A percentile compares a stretch with the other conserved stretches of the same genome.
phyloP scores from a whole-genome alignment of 1,284 basidiomycete species.

The Papiliotrema nemorosa region DNA sequence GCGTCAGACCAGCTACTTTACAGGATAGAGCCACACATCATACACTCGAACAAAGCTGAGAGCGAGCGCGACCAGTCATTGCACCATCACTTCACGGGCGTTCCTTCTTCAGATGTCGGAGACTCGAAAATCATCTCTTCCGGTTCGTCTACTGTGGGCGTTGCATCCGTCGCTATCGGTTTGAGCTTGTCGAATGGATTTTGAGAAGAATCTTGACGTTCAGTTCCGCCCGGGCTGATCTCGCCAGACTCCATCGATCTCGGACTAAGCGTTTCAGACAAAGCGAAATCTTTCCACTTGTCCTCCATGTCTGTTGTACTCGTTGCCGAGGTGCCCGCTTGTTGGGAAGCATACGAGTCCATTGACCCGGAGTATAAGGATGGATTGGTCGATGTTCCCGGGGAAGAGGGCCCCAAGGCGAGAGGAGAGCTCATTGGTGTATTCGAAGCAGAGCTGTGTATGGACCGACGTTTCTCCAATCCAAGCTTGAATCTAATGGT shows the following conservation, averaged over 20 bases:
- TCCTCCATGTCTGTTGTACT: constrained; percentile 15
- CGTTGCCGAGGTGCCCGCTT: constrained; percentile 11
- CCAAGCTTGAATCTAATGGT: constrained; percentile 13
- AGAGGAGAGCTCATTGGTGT: constrained; percentile 7
- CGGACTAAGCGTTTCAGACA: constrained; percentile 10
- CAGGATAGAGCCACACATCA: not conserved
- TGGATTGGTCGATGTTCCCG: constrained; percentile 12
- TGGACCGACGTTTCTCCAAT: not conserved
- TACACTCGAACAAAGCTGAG: not conserved
- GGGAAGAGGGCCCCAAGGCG: constrained; percentile 1
- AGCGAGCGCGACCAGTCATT: not conserved
- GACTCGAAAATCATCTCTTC: constrained; percentile 21
- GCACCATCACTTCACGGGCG: not conserved
- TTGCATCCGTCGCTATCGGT: constrained; percentile 8
- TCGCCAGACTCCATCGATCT: constrained; percentile 8
- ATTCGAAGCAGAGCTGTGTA: constrained; percentile 3
- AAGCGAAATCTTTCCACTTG: constrained; percentile 10
- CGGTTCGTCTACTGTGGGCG: not conserved
- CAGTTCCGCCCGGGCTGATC: constrained; percentile 1
- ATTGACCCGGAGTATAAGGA: constrained; percentile 33
- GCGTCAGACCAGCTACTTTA: too few relatives aligned
- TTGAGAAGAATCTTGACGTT: not conserved
- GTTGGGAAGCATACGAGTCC: constrained; percentile 40
- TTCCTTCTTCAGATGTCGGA: constrained; percentile 12
- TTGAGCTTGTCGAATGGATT: constrained; percentile 12